Percentiles rank a stretch among this genome's conserved stretches.
Conservation (phyloP, 345 rosid species). For the Citrus trifoliata region DNA sequence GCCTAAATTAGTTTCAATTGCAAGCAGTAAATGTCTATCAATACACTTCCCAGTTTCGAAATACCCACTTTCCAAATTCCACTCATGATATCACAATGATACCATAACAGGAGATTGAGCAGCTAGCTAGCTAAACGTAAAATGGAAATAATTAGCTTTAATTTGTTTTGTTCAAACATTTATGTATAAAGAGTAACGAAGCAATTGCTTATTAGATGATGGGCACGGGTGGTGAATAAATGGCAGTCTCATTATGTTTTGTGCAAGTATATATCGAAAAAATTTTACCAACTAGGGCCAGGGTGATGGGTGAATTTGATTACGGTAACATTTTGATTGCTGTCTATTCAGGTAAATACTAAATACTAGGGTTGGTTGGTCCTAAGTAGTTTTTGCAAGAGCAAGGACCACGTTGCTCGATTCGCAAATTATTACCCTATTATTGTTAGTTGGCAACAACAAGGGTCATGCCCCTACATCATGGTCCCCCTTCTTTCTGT, state of each 20-base stretch:
- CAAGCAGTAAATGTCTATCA: neutral
- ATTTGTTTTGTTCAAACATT: neutral
- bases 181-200: neutral
- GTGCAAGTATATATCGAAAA: no score
- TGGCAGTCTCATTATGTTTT: neutral
- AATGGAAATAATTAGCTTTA: neutral
- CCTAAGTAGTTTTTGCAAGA: neutral
- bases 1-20: neutral
- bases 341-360: neutral
- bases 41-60: neutral
- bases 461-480: neutral
- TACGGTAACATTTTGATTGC: neutral
- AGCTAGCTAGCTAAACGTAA: neutral
- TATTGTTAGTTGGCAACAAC: neutral
- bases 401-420: neutral
- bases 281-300: no score
- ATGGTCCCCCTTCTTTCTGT: neutral
- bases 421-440: neutral
- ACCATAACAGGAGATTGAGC: no score
- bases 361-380: neutral
- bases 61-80: neutral
- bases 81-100: neutral
- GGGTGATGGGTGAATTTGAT: neutral
- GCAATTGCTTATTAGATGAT: neutral
- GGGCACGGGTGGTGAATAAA: neutral